Conservation (phyloP, 2,329 filamentous ascomycete species). For the Trichoderma sp. region DNA sequence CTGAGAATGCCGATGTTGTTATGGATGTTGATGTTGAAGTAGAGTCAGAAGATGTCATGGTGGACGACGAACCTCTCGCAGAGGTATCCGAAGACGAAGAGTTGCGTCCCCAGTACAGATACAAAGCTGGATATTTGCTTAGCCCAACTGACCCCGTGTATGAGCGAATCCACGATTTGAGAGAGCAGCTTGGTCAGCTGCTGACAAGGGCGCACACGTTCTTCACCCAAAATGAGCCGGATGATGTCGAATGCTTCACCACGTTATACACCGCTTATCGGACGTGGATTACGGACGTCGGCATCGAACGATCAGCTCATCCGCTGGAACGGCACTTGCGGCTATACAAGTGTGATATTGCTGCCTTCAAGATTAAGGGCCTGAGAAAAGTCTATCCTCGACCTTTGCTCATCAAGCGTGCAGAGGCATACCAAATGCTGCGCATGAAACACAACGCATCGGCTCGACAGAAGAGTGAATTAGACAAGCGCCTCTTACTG, state of each 20-base stretch:
- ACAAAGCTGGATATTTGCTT: conserved; percentile 85
- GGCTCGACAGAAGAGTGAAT: conserved; percentile 82
- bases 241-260: conserved; percentile 95
- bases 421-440: conserved; percentile 92
- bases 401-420: conserved; percentile 86
- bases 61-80: conserved; percentile 58
- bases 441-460: conserved; percentile 93
- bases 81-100: conserved; percentile 78
- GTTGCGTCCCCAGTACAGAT: conserved; percentile 83
- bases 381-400: conserved; percentile 90
- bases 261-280: conserved; percentile 89
- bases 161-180: conserved; percentile 75
- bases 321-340: conserved; percentile 85
- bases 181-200: conserved; percentile 77
- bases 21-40: conserved; percentile 57
- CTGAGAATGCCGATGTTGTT: conserved; percentile 46
- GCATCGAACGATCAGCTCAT: conserved; percentile 92
- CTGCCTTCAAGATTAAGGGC: conserved; percentile 93
- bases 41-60: conserved; percentile 44
- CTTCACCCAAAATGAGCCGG: conserved; percentile 81
- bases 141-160: conserved; percentile 62
- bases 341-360: conserved; percentile 82
- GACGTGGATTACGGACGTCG: conserved; percentile 97
- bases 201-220: conserved; percentile 86
- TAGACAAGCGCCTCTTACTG: conserved; percentile 82